Evolutionary conservation across 225 moss, liverwort and hornwort species (phyloP).

Genomic region (Bryoerythrophyllum caledonicum): DNA sequence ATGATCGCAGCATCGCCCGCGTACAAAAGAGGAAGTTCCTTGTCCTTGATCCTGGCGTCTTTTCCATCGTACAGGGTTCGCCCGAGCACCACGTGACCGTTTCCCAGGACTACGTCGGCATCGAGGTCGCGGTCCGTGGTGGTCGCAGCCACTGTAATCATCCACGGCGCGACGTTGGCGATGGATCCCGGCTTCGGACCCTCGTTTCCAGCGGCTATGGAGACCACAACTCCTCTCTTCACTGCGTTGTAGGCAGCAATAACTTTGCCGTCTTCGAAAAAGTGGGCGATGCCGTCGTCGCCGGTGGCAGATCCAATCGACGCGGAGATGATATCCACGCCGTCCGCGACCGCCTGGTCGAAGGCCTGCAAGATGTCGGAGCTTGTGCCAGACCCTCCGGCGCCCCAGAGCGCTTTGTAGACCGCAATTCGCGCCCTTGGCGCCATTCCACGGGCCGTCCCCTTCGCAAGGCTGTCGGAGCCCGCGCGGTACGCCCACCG

Average conservation of each 20-base stretch:
- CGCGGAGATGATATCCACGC: conserved; percentile 14
- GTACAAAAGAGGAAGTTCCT: too few species aligned
- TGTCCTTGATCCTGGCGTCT: too few species aligned
- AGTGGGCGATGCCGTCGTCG: too few species aligned
- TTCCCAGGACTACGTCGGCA: too few species aligned
- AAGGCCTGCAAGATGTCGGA: conserved; percentile 33
- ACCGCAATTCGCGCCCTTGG: background rate
- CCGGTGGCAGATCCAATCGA: background rate
- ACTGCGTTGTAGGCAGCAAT: background rate
- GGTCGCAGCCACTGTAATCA: background rate
- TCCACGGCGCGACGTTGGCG: background rate
- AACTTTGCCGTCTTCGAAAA: too few species aligned
- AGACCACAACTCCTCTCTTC: background rate
- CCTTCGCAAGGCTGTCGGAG: background rate
- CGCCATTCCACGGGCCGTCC: background rate
- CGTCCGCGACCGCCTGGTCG: conserved; percentile 5
- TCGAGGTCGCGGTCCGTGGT: background rate
- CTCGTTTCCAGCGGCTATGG: conserved; percentile 23
- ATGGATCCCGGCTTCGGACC: background rate
- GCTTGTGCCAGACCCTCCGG: background rate
- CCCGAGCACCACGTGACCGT: too few species aligned
- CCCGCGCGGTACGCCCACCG: conserved; percentile 32
- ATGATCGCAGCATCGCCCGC: too few species aligned
- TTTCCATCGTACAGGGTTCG: too few species aligned
- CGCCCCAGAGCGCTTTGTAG: background rate